Percentiles rank a stretch among this genome's conserved stretches.
phyloP scores from a whole-genome alignment of 176 grass and related monocot genomes.

The Pharus latifolius region DNA sequence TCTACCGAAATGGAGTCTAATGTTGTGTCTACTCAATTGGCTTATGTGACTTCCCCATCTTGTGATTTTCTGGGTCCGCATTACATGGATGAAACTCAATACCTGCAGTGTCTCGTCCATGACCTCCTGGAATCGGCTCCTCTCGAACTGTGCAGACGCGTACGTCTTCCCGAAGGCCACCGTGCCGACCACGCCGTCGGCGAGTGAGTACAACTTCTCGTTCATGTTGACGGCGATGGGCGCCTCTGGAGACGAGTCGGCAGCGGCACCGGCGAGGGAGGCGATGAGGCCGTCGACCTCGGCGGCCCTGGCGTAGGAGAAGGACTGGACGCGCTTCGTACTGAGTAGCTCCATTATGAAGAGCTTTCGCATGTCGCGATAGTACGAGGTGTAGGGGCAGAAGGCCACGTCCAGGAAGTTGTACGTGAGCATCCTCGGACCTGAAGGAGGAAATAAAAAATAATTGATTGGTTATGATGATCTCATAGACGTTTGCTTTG shows the following conservation, averaged over 20 bases:
- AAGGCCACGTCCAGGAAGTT: conserved; percentile 36
- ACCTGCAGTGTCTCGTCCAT: conserved; percentile 15
- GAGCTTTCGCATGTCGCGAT: conserved; percentile 43
- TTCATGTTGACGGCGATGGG: conserved; percentile 24
- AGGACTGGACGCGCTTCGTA: conserved; percentile 30
- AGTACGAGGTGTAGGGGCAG: conserved; percentile 38
- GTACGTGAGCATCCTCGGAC: conserved; percentile 35
- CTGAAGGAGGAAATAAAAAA: neutral
- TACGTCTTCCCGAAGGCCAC: conserved; percentile 51
- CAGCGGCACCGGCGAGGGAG: conserved; percentile 15
- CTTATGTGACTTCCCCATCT: too few relatives aligned
- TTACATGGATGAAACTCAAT: too few relatives aligned
- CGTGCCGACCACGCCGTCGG: conserved; percentile 43
- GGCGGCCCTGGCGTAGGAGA: conserved; percentile 22
- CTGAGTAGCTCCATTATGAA: conserved; percentile 33
- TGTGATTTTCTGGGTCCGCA: too few relatives aligned
- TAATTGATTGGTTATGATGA: too few relatives aligned
- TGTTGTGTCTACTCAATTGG: too few relatives aligned
- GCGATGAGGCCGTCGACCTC: conserved; percentile 17
- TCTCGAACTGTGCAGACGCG: conserved; percentile 27
- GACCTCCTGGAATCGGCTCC: conserved; percentile 17
- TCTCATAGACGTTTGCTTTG: too few relatives aligned
- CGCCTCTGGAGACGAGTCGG: neutral
- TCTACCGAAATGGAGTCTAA: too few relatives aligned
- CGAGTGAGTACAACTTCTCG: conserved; percentile 12